Evolutionary conservation across 352 stramenopile species (phyloP).

Genomic region (Phytophthora uliginosa): DNA sequence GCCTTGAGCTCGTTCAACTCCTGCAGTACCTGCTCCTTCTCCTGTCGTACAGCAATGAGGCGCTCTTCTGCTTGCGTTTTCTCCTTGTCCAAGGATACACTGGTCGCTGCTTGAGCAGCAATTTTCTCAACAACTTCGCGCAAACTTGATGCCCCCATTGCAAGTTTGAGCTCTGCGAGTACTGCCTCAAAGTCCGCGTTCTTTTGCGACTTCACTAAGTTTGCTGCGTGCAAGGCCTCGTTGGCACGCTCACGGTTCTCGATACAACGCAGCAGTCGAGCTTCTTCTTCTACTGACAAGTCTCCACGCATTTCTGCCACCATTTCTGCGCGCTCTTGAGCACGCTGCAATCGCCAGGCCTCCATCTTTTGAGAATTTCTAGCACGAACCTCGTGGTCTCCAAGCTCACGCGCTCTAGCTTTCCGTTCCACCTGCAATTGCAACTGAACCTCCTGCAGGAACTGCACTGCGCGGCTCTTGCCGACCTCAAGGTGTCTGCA

Average conservation of each 20-base stretch:
- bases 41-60: conserved; percentile 57
- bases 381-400: conserved; percentile 80
- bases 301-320: conserved; percentile 81
- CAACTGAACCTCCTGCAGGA: conserved; percentile 84
- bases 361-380: conserved; percentile 90
- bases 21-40: conserved; percentile 73
- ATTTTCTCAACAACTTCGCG: conserved; percentile 83
- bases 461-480: conserved; percentile 77
- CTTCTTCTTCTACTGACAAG: conserved; percentile 74
- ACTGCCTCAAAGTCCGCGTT: conserved; percentile 78
- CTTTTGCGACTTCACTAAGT: conserved; percentile 75
- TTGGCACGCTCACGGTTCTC: conserved; percentile 76
- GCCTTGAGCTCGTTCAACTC: conserved; percentile 85
- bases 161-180: conserved; percentile 72
- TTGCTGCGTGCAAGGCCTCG: conserved; percentile 69
- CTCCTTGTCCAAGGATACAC: conserved; percentile 78
- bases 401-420: conserved; percentile 68
- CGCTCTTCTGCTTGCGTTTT: conserved; percentile 71
- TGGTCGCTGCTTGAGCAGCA: conserved; percentile 61
- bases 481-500: conserved; percentile 84
- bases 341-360: conserved; percentile 72
- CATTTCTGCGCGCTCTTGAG: conserved; percentile 81
- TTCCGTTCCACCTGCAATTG: conserved; percentile 80
- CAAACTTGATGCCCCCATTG: conserved; percentile 62
- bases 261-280: conserved; percentile 61